phyloP scores from a whole-genome alignment of 2,329 filamentous ascomycete species.

The Ascosphaera aggregata region DNA sequence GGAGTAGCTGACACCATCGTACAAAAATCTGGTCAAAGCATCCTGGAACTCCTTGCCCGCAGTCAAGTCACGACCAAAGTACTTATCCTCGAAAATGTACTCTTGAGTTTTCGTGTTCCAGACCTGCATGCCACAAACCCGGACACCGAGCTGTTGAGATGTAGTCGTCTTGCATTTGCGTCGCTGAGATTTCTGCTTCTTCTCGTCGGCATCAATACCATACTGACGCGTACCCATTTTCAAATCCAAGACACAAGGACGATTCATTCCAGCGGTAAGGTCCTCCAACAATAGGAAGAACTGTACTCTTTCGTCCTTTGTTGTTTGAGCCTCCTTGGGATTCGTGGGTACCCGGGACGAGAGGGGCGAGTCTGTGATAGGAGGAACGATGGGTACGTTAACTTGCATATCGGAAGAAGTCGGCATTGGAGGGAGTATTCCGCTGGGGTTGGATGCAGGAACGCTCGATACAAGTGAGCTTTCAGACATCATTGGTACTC shows the following conservation, averaged over 20 bases:
- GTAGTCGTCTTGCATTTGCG: constrained; percentile 86
- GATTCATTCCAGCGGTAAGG: constrained; percentile 86
- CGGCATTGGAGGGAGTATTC: neutral
- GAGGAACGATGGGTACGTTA: neutral
- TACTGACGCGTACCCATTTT: constrained; percentile 99
- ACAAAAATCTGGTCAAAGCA: constrained; percentile 72
- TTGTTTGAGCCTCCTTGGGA: constrained; percentile 47
- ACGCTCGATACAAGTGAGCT: neutral
- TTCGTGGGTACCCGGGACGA: constrained; percentile 34
- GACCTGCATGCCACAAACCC: constrained; percentile 86
- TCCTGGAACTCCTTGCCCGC: constrained; percentile 74
- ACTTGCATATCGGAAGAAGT: no score
- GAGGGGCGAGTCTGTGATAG: neutral
- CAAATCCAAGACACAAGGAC: constrained; percentile 86
- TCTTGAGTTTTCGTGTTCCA: constrained; percentile 70
- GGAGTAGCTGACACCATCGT: constrained; percentile 60
- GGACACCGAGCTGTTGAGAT: constrained; percentile 71
- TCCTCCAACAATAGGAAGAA: constrained; percentile 90
- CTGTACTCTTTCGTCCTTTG: constrained; percentile 41
- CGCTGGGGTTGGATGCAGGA: neutral
- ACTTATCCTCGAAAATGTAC: constrained; percentile 96
- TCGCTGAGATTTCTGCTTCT: constrained; percentile 82
- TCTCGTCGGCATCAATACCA: constrained; percentile 70
- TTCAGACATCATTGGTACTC: constrained; percentile 2
- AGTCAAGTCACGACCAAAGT: constrained; percentile 74